Conservation (phyloP, 768 basidiomycete genomes). For the Clitopilus passeckerianus region DNA sequence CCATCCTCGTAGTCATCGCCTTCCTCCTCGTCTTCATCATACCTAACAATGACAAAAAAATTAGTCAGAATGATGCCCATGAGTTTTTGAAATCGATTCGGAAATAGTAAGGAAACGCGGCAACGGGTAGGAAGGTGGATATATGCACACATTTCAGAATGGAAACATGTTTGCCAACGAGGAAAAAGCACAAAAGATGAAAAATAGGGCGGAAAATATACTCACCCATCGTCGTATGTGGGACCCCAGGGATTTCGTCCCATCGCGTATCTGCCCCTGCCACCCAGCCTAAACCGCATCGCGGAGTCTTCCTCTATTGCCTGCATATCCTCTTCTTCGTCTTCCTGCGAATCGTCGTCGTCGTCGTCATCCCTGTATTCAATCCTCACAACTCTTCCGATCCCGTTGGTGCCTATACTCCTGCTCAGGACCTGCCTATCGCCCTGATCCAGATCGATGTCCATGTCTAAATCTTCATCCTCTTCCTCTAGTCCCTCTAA, state of each 20-base stretch:
- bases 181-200: conserved; percentile 2
- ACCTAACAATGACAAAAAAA: conserved; percentile 30
- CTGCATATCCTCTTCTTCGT: not conserved
- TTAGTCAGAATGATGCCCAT: conserved; percentile 6
- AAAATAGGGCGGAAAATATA: no score
- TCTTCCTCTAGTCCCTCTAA: conserved; percentile 14
- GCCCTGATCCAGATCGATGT: conserved; percentile 11
- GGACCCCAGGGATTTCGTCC: conserved; percentile 27
- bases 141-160: not conserved
- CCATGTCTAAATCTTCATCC: conserved; percentile 5
- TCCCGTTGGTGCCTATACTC: not conserved
- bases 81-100: not conserved
- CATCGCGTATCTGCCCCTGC: conserved; percentile 12
- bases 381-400: not conserved
- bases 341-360: conserved; percentile 1
- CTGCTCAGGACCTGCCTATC: conserved; percentile 2
- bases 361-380: not conserved
- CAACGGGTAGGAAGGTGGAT: not conserved
- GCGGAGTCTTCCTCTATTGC: conserved; percentile 12
- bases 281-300: conserved; percentile 9
- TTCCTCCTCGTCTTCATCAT: conserved; percentile 63
- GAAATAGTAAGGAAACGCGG: conserved; percentile 1
- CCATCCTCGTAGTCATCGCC: conserved; percentile 23
- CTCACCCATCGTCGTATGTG: conserved; percentile 60
- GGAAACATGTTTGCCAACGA: not conserved